Percentiles rank a stretch among this genome's conserved stretches.
phyloP scores from a whole-genome alignment of 352 stramenopile genomes.

The Phytophthora sojae region DNA sequence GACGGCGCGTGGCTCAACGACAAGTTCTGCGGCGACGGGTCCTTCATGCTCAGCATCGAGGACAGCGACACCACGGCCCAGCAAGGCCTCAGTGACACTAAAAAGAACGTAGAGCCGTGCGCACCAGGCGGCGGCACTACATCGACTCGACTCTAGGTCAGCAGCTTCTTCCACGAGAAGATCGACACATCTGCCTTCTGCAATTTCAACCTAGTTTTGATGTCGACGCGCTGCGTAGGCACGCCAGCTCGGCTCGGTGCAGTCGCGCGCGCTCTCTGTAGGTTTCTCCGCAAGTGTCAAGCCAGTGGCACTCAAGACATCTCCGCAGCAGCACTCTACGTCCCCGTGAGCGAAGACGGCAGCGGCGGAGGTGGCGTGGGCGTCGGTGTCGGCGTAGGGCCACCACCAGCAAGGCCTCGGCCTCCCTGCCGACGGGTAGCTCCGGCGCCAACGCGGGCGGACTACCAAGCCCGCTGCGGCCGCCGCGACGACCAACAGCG shows the following conservation, averaged over 20 bases:
- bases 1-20: conserved; percentile 84
- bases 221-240: too few species aligned
- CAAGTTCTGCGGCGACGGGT: conserved; percentile 75
- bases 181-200: too few species aligned
- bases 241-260: conserved; percentile 8
- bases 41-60: conserved; percentile 62
- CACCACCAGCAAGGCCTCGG: neutral
- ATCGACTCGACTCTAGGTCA: too few species aligned
- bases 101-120: too few species aligned
- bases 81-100: neutral
- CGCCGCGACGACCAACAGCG: neutral
- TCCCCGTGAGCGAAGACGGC: conserved; percentile 36
- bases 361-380: conserved; percentile 2
- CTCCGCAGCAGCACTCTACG: conserved; percentile 3
- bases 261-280: conserved; percentile 13
- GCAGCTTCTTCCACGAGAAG: too few species aligned
- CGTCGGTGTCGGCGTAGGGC: too few species aligned
- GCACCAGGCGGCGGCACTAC: too few species aligned
- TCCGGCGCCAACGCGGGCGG: neutral
- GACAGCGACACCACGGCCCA: conserved; percentile 14
- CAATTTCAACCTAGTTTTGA: too few species aligned
- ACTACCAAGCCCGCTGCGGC: conserved; percentile 10
- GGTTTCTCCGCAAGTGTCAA: conserved; percentile 3
- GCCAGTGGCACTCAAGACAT: conserved; percentile 6
- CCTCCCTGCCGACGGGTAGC: conserved; percentile 6